phyloP scores from a whole-genome alignment of 2,329 filamentous ascomycete genomes.

The Stenocarpella maydis region DNA sequence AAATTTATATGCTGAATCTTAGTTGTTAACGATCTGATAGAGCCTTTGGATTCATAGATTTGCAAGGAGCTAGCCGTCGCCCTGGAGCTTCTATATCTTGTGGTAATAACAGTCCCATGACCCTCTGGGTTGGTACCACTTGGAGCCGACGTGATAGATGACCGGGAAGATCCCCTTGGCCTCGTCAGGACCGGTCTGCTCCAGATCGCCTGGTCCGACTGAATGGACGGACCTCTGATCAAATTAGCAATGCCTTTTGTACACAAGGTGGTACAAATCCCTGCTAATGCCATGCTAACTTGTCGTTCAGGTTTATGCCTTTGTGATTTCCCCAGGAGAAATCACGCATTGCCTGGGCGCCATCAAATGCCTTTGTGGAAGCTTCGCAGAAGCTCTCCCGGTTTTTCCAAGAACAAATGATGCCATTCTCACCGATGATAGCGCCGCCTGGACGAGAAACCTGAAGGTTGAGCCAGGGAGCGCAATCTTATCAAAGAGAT shows the following conservation, averaged over 20 bases:
- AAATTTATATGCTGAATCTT: not conserved
- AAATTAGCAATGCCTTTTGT: not conserved
- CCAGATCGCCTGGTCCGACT: constrained; percentile 40
- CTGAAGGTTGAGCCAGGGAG: constrained; percentile 38
- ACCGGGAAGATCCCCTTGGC: constrained; percentile 40
- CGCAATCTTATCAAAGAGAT: constrained; percentile 39
- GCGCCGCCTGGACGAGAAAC: constrained; percentile 27
- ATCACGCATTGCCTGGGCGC: constrained; percentile 35
- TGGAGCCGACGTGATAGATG: constrained; percentile 18
- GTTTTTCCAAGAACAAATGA: constrained; percentile 26
- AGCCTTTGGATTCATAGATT: constrained; percentile 9
- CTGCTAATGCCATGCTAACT: not conserved
- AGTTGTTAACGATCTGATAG: constrained; percentile 21
- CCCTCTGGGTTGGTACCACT: not conserved
- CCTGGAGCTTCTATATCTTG: constrained; percentile 30
- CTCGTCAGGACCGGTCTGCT: constrained; percentile 39
- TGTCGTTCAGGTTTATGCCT: not conserved
- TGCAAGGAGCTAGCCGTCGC: constrained; percentile 33
- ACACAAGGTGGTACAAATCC: not conserved
- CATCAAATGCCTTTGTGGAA: constrained; percentile 37
- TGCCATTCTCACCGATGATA: not conserved
- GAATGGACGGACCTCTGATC: constrained; percentile 38
- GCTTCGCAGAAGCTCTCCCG: constrained; percentile 35
- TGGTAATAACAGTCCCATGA: constrained; percentile 31
- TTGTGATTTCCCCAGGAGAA: too few species aligned